Base-by-base conservation (phyloP, 2,329 filamentous ascomycete species). In the Chalaropsis thielavioides region DNA sequence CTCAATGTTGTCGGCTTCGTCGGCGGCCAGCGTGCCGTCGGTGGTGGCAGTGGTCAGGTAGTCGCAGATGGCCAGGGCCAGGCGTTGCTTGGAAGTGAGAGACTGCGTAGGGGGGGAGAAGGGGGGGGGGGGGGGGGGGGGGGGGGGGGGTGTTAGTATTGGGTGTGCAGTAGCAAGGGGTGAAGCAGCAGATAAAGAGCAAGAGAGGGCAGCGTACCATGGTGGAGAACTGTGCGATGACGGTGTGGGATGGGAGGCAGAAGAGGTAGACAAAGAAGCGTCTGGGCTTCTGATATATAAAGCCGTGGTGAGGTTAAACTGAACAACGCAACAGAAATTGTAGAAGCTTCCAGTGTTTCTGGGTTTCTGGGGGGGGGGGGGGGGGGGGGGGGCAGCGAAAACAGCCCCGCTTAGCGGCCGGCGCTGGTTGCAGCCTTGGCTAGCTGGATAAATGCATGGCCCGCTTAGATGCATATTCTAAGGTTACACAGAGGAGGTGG, bases 61-160 rank as follows among this genome's bases (percentile, higher is more conserved):
- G 78, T 97, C 90, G 80, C 95, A 90, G 76, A 99, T 92, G 71
- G 94, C 90, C 74, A 99, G 89, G 75, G 94, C 94, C 69, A 99
- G 88, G 78, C 92, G 90, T 83, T 99, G 84, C 75, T 84, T 83
- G 66, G 81, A 78, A 63, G 79, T 78, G 54, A 79, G 76, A 61
- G 72, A 70, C 72, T 73, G 51, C 3, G 11, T 31, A 8, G 15
- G 54, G 61, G 43, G 17, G n/a, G 13, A n/a, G 40, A 31, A 35
- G 22, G 27, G 35, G 35, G 43, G 11, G 38, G 15, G 15, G 54
- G 61, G 11, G 38, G 15, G 15, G 54, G 61, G 43, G 17, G n/a
- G 13, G 22, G 40, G 41, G 40, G 22, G 27, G 35, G 35, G 43
- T 62, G 24, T 46, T 46, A 31, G 31, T 38, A 17, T 43, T 49